These are phyloP conservation scores for Haematococcus sp. DNA, from an alignment of 139 green algal species.

Conservation along the genomic window DNA sequence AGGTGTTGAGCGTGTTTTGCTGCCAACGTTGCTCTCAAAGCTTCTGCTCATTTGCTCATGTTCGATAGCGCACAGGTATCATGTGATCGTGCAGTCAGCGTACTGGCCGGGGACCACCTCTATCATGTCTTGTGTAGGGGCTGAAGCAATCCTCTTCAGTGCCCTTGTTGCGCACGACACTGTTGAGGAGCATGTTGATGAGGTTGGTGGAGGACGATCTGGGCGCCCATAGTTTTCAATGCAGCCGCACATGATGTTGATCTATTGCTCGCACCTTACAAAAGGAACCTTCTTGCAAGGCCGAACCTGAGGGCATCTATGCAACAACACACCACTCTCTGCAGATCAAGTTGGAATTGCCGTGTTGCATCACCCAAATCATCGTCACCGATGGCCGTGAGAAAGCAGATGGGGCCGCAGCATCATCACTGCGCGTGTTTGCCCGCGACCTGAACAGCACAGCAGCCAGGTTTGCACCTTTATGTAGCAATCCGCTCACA, in stretches of 20 bases:
- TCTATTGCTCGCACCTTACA: no score
- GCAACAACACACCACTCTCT: no score
- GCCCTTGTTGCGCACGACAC: not conserved
- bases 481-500: not conserved
- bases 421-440: not conserved
- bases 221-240: no score
- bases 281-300: no score
- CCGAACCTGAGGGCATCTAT: no score
- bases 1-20: no score
- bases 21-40: no score
- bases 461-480: not conserved
- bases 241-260: no score
- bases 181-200: not conserved
- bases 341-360: slow-evolving; percentile 5
- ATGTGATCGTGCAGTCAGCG: no score
- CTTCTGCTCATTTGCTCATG: no score
- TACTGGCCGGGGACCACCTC: no score
- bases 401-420: not conserved
- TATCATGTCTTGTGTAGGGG: not conserved
- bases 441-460: slow-evolving; percentile 1
- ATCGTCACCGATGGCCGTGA: not conserved
- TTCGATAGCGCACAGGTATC: no score
- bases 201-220: not conserved
- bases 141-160: not conserved
- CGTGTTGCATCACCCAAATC: slow-evolving; percentile 1